Base-by-base conservation (phyloP, 192 early-diverging fungal species). In the Backusella mclennaniae region DNA sequence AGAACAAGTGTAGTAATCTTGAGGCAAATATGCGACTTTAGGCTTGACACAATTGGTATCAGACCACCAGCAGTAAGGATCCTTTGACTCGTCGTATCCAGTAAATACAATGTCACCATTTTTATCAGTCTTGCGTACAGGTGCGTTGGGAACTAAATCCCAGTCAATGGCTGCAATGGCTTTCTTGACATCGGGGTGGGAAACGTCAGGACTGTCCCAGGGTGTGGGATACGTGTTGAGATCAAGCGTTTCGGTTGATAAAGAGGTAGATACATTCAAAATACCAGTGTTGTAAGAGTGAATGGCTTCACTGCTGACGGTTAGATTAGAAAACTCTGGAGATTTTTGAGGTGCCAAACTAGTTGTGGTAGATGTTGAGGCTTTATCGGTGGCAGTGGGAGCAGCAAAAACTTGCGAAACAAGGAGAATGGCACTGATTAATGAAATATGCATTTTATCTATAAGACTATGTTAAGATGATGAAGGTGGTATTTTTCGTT, bases 41-140 rank as follows among this genome's bases (percentile, higher is more conserved):
- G 79, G 79, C 7, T 33, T 73, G 3, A 49, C 35, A 56, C 79
- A 81, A 3, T n/a, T 11, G 19, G 46, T 35, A 19, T 33, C 3
- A 6, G 79, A 68, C 79, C 79, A 77, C 76, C 76, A 77, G 6
- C 76, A 77, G 23, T 35, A 11, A 17, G 38, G 14, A 38, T 77
- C 76, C 9, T 41, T 59, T 12, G 36, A 23, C 11, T 53, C 41
- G 56, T 46, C 56, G 9, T 75, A 44, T 2, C 71, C 74, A 2
- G 78, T 71, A 19, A 76, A 78, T 11, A 77, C 41, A 15, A 80
- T 79, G 53, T 80, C 77, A 3, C 76, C 76, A 29, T 59, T 69
- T 14, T 71, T 35, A 17, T 83, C 74, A 3, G 73, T 66, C 8
- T 38, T 41, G 3, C 73, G 78, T 0, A 73, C 63, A 35, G 75